A percentile compares a stretch with the other conserved stretches of the same genome.
phyloP scores from a whole-genome alignment of 75 land plant genomes.

The Azolla pinnata region DNA sequence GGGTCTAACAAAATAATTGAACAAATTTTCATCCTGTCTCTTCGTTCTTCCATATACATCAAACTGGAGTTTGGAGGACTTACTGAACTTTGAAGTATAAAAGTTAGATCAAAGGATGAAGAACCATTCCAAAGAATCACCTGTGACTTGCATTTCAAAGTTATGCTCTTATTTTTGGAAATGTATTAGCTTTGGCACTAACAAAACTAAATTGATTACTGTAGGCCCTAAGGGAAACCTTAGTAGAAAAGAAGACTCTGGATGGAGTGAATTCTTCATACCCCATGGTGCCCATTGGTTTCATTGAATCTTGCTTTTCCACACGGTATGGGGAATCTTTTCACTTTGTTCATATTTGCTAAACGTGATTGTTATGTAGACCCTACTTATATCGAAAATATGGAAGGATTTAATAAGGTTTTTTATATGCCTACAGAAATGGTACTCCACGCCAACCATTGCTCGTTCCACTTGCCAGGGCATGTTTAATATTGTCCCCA shows the following conservation, averaged over 20 bases:
- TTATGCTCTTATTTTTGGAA: too few relatives aligned
- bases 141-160: too few relatives aligned
- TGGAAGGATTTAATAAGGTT: neutral
- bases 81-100: too few relatives aligned
- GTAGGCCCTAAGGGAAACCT: too few relatives aligned
- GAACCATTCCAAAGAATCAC: too few relatives aligned
- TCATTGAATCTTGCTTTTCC: slow-evolving; percentile 75
- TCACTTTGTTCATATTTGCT: neutral
- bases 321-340: slow-evolving; percentile 46
- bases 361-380: neutral
- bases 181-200: too few relatives aligned
- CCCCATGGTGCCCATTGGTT: slow-evolving; percentile 84
- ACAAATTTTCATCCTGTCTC: too few relatives aligned
- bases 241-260: slow-evolving; percentile 16
- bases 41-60: too few relatives aligned
- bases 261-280: slow-evolving; percentile 32
- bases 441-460: slow-evolving; percentile 98
- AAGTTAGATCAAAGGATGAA: too few relatives aligned
- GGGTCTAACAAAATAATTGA: too few relatives aligned
- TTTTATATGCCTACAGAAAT: slow-evolving; percentile 45
- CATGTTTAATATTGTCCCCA: slow-evolving; percentile 57
- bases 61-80: too few relatives aligned
- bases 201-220: too few relatives aligned
- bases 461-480: slow-evolving; percentile 77
- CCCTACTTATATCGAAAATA: neutral